A percentile compares a stretch with the other conserved stretches of the same genome.
phyloP scores from a whole-genome alignment of 2,329 filamentous ascomycete genomes.

The Teratosphaeria nubilosa region DNA sequence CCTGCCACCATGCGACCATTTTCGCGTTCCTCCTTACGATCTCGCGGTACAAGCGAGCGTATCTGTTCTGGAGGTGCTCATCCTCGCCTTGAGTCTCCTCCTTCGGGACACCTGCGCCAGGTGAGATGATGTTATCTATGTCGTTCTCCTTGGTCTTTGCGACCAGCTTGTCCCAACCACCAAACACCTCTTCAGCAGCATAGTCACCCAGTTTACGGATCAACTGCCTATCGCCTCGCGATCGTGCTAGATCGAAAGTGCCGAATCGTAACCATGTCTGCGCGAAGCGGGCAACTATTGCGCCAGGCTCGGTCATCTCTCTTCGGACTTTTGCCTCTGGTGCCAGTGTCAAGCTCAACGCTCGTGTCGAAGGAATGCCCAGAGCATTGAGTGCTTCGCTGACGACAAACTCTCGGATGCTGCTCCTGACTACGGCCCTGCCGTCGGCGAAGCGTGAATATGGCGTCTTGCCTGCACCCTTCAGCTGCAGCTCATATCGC shows the following conservation, averaged over 20 bases:
- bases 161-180: constrained; percentile 78
- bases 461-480: constrained; percentile 85
- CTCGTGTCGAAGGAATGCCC: constrained; percentile 74
- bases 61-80: constrained; percentile 70
- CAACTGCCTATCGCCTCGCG: constrained; percentile 65
- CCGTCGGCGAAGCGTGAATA: constrained; percentile 96
- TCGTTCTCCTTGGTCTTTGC: constrained; percentile 35
- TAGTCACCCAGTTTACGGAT: constrained; percentile 70
- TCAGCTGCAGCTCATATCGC: constrained; percentile 85
- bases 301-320: constrained; percentile 77
- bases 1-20: constrained; percentile 90
- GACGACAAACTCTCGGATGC: constrained; percentile 88
- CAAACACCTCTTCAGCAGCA: constrained; percentile 75
- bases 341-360: constrained; percentile 68
- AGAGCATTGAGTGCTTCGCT: constrained; percentile 82
- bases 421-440: constrained; percentile 82
- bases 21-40: constrained; percentile 75
- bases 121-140: constrained; percentile 30
- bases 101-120: constrained; percentile 27
- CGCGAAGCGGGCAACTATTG: constrained; percentile 85
- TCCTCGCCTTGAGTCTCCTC: constrained; percentile 56
- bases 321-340: constrained; percentile 63
- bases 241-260: constrained; percentile 88
- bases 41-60: constrained; percentile 76
- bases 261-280: constrained; percentile 86